These are phyloP conservation scores for Dioscorea dumetorum DNA, from an alignment of 106 monocot genomes.

Conservation along the genomic window DNA sequence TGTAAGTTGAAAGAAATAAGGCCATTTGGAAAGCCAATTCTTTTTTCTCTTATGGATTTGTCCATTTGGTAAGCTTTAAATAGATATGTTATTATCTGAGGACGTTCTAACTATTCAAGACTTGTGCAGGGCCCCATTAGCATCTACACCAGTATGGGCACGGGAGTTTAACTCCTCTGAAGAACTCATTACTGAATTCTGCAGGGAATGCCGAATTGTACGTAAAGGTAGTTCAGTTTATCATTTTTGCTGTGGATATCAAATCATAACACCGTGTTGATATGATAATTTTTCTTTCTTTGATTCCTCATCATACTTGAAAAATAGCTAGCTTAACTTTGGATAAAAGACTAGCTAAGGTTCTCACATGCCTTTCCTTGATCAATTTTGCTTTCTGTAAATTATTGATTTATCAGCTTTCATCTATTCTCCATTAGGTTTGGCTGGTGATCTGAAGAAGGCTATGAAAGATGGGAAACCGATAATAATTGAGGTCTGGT, in stretches of 20 bases:
- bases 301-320: too few species aligned
- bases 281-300: too few species aligned
- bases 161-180: conserved; percentile 89
- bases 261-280: too few species aligned
- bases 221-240: conserved; percentile 62
- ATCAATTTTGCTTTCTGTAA: not conserved
- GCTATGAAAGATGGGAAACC: conserved; percentile 99
- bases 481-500: conserved; percentile 94
- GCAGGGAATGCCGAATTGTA: conserved; percentile 97
- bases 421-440: conserved; percentile 37
- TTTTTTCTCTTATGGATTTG: too few species aligned
- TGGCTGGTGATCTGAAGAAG: conserved; percentile 99
- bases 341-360: not conserved
- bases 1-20: too few species aligned
- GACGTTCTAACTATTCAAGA: not conserved
- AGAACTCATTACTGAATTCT: conserved; percentile 98
- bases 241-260: too few species aligned
- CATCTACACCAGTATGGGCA: conserved; percentile 91
- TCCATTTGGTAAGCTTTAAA: not conserved
- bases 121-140: conserved; percentile 73
- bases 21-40: too few species aligned
- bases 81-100: too few species aligned
- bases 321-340: not conserved
- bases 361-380: not conserved
- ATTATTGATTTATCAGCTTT: not conserved